Evolutionary conservation across 148 eudicot genomes (phyloP), one percentile per base, ranked within the genome.

Genomic region (Rhododendron vialii): DNA sequence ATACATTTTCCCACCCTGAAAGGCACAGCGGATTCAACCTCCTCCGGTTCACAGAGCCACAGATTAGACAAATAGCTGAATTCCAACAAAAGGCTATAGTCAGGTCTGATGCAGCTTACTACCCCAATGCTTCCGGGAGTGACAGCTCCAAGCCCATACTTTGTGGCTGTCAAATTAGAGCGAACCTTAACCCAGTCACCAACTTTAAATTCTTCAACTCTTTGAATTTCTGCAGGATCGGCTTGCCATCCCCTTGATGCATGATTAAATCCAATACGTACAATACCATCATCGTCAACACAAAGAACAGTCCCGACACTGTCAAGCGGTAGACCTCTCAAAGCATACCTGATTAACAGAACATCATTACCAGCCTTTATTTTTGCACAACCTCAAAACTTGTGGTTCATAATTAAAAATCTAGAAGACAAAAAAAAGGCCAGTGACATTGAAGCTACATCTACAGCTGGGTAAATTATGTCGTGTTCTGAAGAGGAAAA

Each of bases 221-320:
- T 91, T 88, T 93, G 94, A 96, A 96, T 94, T 90, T 96, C 98
- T 47, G 98, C 94, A 86, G 98, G 98, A 86, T 94, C 98, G 71
- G 96, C 98, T 90, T 96, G 95, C 98, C 98, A 96, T 83, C 98
- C 98, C 90, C 98, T 89, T 82, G 98, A 96, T 84, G 98, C 98
- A 90, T 98, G 96, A 65, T 96, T 98, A 90, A 96, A 96, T 74
- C 98, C 98, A 69, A 96, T 96, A 83, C 98, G 98, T 87, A 96
- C 88, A 81, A 96, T 93, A 77, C 98, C 98, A 91, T 96, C 98
- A 90, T 96, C 98, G 84, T 96, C 98, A 83, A 96, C 98, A 88
- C 98, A 94, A 4, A 96, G 92, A 79, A 96, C 96, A 85, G 98
- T 96, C 83, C 98, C 98, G 35, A 93, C 88, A 89, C 95, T 94